Percentiles rank a stretch among this genome's conserved stretches.
phyloP scores from a whole-genome alignment of 148 eudicot genomes.

The Rhododendron griersonianum region DNA sequence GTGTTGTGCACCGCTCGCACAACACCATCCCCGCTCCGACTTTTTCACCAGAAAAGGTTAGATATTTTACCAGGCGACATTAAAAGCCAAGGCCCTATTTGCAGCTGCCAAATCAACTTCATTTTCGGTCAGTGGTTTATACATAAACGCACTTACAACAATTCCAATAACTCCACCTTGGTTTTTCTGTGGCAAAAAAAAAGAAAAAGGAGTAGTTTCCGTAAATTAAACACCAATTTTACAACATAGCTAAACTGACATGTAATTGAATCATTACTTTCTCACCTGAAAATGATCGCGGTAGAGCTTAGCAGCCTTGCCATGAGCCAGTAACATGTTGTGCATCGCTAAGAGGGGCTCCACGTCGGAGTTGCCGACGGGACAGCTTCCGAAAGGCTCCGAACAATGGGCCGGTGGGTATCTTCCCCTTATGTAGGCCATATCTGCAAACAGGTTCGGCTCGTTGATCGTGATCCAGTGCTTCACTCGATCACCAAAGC shows the following conservation, averaged over 20 bases:
- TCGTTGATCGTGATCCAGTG: conserved; percentile 83
- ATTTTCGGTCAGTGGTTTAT: conserved; percentile 38
- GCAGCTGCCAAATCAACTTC: conserved; percentile 46
- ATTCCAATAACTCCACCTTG: conserved; percentile 58
- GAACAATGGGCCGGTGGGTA: conserved; percentile 83
- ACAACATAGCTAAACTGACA: not conserved
- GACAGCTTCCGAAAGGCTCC: conserved; percentile 44
- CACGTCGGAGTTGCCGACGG: conserved; percentile 52
- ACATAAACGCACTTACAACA: conserved; percentile 32
- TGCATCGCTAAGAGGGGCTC: conserved; percentile 67
- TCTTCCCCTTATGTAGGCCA: conserved; percentile 36
- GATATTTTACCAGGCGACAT: conserved; percentile 44
- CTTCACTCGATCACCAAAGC: conserved; percentile 76
- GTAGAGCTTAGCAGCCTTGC: conserved; percentile 56
- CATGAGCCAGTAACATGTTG: conserved; percentile 68
- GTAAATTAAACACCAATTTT: not conserved
- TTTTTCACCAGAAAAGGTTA: not conserved
- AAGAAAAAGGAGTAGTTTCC: not conserved
- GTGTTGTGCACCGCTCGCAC: too few relatives aligned
- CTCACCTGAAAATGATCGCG: conserved; percentile 43
- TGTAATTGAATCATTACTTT: not conserved
- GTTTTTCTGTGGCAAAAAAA: conserved; percentile 27
- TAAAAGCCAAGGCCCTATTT: conserved; percentile 46
- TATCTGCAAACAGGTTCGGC: conserved; percentile 45
- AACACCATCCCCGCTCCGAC: too few relatives aligned